phyloP scores from a whole-genome alignment of 1,139 yeast genomes.

The Candida labiduridarum region DNA sequence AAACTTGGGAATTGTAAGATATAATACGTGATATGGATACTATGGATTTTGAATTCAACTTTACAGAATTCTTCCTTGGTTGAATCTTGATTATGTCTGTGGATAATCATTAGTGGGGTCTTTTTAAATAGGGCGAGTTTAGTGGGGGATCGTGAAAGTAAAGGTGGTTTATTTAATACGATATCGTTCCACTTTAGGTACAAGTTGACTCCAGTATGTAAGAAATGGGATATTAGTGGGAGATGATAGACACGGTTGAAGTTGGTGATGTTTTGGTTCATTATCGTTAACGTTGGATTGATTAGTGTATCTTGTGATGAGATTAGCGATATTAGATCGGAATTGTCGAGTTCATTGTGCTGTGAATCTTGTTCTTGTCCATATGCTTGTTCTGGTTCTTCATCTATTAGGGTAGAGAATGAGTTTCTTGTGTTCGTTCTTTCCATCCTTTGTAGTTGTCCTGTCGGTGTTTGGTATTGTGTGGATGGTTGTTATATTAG shows the following conservation, averaged over 20 bases:
- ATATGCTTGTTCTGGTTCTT: not conserved
- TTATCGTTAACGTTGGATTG: slow-evolving; percentile 22
- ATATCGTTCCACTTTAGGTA: slow-evolving; percentile 8
- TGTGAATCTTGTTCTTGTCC: not conserved
- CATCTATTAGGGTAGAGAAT: slow-evolving; percentile 5
- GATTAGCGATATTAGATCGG: slow-evolving; percentile 23
- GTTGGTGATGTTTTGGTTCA: slow-evolving; percentile 23
- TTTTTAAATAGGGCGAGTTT: slow-evolving; percentile 26
- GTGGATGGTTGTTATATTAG: not conserved
- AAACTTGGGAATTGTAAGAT: slow-evolving; percentile 27
- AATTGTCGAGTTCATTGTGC: slow-evolving; percentile 9
- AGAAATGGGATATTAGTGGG: slow-evolving; percentile 31
- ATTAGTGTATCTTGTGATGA: slow-evolving; percentile 34
- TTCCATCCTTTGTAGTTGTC: not conserved
- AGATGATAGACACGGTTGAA: slow-evolving; percentile 25
- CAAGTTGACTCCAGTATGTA: slow-evolving; percentile 28
- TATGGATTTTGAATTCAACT: slow-evolving; percentile 35
- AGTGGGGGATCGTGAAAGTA: slow-evolving; percentile 26
- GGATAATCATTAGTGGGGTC: slow-evolving; percentile 36
- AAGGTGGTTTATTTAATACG: slow-evolving; percentile 18
- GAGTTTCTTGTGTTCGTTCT: slow-evolving; percentile 2
- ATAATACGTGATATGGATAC: slow-evolving; percentile 38
- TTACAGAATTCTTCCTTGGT: slow-evolving; percentile 28
- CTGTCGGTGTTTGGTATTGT: not conserved
- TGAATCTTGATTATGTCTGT: slow-evolving; percentile 16